Percentiles rank a stretch among this genome's conserved stretches.
Evolutionary conservation across 805 yeast genomes (phyloP).

Genomic region (Torulaspora gathmanii): DNA sequence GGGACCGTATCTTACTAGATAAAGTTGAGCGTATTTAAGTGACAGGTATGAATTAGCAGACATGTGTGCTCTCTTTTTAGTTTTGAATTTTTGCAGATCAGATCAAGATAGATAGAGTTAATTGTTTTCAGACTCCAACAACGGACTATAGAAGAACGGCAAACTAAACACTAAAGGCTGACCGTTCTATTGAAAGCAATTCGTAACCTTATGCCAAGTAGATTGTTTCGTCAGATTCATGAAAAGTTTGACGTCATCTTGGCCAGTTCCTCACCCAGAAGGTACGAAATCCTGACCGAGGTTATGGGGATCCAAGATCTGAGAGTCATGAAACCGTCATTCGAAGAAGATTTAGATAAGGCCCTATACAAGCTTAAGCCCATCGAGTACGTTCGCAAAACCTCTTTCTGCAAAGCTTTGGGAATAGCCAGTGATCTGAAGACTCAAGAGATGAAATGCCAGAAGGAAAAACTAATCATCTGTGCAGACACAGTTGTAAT

Average conservation of each 20-base stretch:
- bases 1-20: conserved; percentile 26
- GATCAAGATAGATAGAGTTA: background rate
- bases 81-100: background rate
- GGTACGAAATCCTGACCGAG: conserved; percentile 64
- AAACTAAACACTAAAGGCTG: too few relatives aligned
- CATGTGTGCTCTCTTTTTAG: background rate
- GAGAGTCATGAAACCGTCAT: conserved; percentile 55
- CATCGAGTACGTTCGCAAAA: conserved; percentile 55
- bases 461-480: conserved; percentile 35
- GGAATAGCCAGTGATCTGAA: conserved; percentile 50
- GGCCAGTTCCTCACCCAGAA: conserved; percentile 82
- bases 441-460: conserved; percentile 10
- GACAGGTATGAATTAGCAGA: background rate
- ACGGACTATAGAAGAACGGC: background rate
- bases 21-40: conserved; percentile 28
- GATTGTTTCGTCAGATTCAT: conserved; percentile 7
- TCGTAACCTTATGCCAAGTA: background rate
- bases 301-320: conserved; percentile 45
- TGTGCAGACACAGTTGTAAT: conserved; percentile 80
- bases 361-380: conserved; percentile 20
- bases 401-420: conserved; percentile 63
- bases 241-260: conserved; percentile 44
- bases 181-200: too few relatives aligned
- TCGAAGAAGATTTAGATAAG: conserved; percentile 73
- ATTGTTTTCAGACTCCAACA: background rate